Evolutionary conservation across 2,329 filamentous ascomycete species (phyloP).

Genomic region (Fusarium phyllophilum): DNA sequence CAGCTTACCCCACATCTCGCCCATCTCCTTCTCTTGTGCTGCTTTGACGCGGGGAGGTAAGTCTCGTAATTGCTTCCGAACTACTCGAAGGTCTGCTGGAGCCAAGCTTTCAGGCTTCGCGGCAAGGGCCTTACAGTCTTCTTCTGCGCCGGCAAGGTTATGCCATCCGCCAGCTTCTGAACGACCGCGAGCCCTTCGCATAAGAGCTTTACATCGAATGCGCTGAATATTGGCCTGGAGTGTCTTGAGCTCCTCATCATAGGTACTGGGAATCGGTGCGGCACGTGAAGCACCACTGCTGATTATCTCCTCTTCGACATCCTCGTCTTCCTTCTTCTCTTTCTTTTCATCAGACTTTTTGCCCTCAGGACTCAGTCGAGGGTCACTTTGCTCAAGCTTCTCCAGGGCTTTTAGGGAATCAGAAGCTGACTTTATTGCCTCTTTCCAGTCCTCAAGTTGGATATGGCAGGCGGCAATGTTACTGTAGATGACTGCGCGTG

Average conservation of each 20-base stretch:
- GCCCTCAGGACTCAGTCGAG: constrained; percentile 42
- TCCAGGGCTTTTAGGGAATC: constrained; percentile 79
- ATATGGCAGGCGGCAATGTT: constrained; percentile 92
- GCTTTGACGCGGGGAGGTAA: constrained; percentile 77
- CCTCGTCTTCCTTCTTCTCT: constrained; percentile 50
- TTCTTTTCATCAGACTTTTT: constrained; percentile 57
- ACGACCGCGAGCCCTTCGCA: constrained; percentile 79
- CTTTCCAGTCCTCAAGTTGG: constrained; percentile 86
- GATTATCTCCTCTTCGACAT: constrained; percentile 66
- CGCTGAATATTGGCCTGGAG: constrained; percentile 72
- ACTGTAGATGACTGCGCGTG: constrained; percentile 85
- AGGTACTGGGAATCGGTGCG: constrained; percentile 49
- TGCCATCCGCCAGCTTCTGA: constrained; percentile 81
- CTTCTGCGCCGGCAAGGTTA: constrained; percentile 77
- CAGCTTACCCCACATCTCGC: constrained; percentile 97
- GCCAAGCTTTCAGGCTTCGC: constrained; percentile 64
- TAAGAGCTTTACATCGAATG: constrained; percentile 83
- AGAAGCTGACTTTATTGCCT: constrained; percentile 78
- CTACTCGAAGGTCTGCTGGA: constrained; percentile 72
- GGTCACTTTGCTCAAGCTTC: constrained; percentile 59
- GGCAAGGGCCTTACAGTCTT: constrained; percentile 80
- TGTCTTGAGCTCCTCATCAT: constrained; percentile 29
- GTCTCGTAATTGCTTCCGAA: constrained; percentile 71
- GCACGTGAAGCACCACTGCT: constrained; percentile 67
- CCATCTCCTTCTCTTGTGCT: constrained; percentile 88